These are phyloP conservation scores for Raphanus hybrid DNA, from an alignment of 441 rosid genomes.

Conservation along the genomic window DNA sequence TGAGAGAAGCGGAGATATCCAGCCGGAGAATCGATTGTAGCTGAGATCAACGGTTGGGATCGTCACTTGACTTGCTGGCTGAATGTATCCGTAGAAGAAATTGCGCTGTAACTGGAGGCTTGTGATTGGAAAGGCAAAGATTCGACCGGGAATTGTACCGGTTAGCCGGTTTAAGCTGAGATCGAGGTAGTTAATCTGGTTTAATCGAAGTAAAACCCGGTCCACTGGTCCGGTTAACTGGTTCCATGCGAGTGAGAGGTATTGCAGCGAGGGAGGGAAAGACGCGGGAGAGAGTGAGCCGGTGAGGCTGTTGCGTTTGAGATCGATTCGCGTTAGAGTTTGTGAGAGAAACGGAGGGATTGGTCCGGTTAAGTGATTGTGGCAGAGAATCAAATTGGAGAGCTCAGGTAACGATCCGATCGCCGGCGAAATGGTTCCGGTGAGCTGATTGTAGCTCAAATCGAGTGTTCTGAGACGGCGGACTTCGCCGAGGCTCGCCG, in stretches of 20 bases:
- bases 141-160: conserved; percentile 65
- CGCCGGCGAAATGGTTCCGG: conserved; percentile 61
- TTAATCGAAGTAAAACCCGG: conserved; percentile 54
- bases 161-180: conserved; percentile 78
- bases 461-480: conserved; percentile 74
- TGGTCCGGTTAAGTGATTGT: conserved; percentile 81
- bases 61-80: conserved; percentile 63
- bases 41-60: conserved; percentile 82
- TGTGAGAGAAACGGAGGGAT: conserved; percentile 72
- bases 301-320: conserved; percentile 72
- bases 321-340: conserved; percentile 69
- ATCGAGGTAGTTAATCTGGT: conserved; percentile 74
- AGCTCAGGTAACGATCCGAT: conserved; percentile 72
- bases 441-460: conserved; percentile 86
- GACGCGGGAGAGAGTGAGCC: conserved; percentile 61
- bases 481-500: conserved; percentile 62
- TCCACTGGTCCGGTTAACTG: conserved; percentile 72
- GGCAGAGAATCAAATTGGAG: conserved; percentile 75
- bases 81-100: conserved; percentile 62
- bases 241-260: conserved; percentile 78
- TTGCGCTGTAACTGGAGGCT: conserved; percentile 85
- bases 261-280: conserved; percentile 68
- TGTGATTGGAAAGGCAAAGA: conserved; percentile 72
- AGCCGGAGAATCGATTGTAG: conserved; percentile 76
- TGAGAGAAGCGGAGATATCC: conserved; percentile 75